phyloP scores from a whole-genome alignment of 2,329 filamentous ascomycete species.

The Apiospora rasikravindrae region DNA sequence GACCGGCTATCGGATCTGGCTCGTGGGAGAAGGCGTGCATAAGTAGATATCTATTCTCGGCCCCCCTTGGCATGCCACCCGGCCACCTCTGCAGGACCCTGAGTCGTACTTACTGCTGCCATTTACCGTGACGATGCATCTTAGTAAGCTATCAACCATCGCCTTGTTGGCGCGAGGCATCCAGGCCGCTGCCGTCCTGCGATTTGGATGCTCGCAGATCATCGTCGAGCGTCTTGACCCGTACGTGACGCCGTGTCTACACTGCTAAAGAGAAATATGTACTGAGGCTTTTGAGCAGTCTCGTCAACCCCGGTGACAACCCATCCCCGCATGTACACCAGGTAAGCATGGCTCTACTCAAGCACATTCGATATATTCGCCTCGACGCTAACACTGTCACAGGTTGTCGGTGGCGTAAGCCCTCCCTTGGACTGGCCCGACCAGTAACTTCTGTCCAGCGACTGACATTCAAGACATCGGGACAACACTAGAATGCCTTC shows the following conservation, averaged over 20 bases:
- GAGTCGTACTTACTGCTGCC: neutral
- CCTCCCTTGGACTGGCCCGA: constrained; percentile 28
- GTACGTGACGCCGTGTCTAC: neutral
- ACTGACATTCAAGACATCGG: neutral
- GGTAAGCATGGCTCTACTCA: neutral
- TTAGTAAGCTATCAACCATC: neutral
- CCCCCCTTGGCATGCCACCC: neutral
- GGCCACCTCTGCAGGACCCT: neutral
- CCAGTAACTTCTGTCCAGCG: constrained; percentile 37
- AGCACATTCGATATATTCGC: neutral
- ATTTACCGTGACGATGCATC: neutral
- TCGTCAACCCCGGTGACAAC: constrained; percentile 35
- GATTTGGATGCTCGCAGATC: constrained; percentile 37
- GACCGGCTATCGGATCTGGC: neutral
- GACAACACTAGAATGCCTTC: constrained; percentile 36
- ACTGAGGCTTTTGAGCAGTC: neutral
- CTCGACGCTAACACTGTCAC: neutral
- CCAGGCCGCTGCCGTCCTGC: constrained; percentile 25
- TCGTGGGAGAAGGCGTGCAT: neutral
- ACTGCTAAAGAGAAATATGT: neutral
- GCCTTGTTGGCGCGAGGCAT: neutral
- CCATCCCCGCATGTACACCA: constrained; percentile 39
- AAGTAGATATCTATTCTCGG: constrained; percentile 1
- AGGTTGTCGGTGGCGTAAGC: constrained; percentile 37
- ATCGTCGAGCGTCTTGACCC: constrained; percentile 38